Percentiles rank a stretch among this genome's conserved stretches.
These are phyloP conservation scores for Trametes versicolor DNA, from an alignment of 1,284 basidiomycete species.

Conservation along the genomic window DNA sequence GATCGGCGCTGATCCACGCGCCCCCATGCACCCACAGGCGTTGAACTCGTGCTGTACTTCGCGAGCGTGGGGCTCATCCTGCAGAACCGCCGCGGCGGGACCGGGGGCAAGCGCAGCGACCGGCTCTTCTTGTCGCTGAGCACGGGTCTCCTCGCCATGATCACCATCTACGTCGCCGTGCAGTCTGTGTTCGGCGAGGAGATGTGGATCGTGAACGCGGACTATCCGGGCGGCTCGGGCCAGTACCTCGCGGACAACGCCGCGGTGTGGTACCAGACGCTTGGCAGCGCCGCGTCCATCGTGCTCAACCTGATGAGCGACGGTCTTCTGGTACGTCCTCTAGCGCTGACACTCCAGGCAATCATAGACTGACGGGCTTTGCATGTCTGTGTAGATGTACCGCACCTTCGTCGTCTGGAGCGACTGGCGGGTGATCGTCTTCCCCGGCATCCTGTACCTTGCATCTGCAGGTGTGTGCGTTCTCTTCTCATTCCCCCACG, in stretches of 20 bases:
- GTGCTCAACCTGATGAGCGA: slow-evolving; percentile 30
- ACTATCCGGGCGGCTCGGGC: slow-evolving; percentile 30
- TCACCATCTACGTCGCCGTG: slow-evolving; percentile 31
- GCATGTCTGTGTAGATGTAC: slow-evolving; percentile 19
- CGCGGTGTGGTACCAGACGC: slow-evolving; percentile 35
- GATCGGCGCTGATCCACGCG: background rate
- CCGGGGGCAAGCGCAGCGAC: slow-evolving; percentile 12
- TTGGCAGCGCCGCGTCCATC: slow-evolving; percentile 27
- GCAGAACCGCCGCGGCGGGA: background rate
- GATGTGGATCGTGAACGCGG: slow-evolving; percentile 34
- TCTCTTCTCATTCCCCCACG: background rate
- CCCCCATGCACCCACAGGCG: background rate
- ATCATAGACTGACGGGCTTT: background rate
- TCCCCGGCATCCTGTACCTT: slow-evolving; percentile 25
- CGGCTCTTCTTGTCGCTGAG: slow-evolving; percentile 27
- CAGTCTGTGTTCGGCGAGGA: slow-evolving; percentile 32
- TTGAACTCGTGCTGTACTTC: slow-evolving; percentile 29
- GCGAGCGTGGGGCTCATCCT: slow-evolving; percentile 19
- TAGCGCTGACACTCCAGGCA: background rate
- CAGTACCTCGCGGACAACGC: slow-evolving; percentile 27
- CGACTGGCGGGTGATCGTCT: slow-evolving; percentile 17
- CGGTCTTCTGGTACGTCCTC: slow-evolving; percentile 25
- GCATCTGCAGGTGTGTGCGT: slow-evolving; percentile 7
- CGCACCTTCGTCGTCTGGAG: slow-evolving; percentile 29
- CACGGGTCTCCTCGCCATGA: slow-evolving; percentile 26